Evolutionary conservation across 2,329 filamentous ascomycete species (phyloP), one percentile per base, ranked within the genome.

Genomic region (Seiridium cupressi): DNA sequence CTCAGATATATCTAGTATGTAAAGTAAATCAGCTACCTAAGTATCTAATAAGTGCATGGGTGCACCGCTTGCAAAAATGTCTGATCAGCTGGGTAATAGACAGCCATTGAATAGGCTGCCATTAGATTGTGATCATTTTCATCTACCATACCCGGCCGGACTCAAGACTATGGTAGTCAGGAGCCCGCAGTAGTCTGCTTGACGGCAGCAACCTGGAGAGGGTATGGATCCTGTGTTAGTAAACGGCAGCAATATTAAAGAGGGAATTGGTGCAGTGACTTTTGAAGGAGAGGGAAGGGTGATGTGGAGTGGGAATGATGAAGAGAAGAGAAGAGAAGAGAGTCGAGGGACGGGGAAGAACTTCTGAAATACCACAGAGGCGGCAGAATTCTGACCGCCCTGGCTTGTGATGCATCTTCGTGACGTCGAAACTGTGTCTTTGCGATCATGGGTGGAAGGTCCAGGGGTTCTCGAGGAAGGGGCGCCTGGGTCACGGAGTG

Each of bases 131-230:
- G 48, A 51, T 51, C 48, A 51, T 34, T 51, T 51, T 35, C n/a
- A 51, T 51, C 48, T 51, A 51, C 48, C 48, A 51, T 51, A 35
- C 48, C 48, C 34, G 48, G 48, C 48, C 48, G 48, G 48, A 51
- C 32, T 51, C 48, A 51, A 51, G 48, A 51, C 34, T 51, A 51
- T 51, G 48, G 48, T 51, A 51, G 34, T 51, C 32, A 51, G 18
- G 31, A 51, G 32, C 48, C 48, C 35, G 48, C 48, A 32, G 48
- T 51, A 26, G 48, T 36, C 48, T 51, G 48, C 48, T 51, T 51
- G 48, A 3, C 48, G 48, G 48, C 48, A 51, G 48, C 48, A 51
- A 51, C 48, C 48, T 51, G 48, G 48, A 51, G 34, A 51, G 32
- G 48, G 48, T 51, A 51, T 51, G 48, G 48, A 26, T 51, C 26